phyloP scores from a whole-genome alignment of 805 yeast species.

The Schizosaccharomyces cryophilus region DNA sequence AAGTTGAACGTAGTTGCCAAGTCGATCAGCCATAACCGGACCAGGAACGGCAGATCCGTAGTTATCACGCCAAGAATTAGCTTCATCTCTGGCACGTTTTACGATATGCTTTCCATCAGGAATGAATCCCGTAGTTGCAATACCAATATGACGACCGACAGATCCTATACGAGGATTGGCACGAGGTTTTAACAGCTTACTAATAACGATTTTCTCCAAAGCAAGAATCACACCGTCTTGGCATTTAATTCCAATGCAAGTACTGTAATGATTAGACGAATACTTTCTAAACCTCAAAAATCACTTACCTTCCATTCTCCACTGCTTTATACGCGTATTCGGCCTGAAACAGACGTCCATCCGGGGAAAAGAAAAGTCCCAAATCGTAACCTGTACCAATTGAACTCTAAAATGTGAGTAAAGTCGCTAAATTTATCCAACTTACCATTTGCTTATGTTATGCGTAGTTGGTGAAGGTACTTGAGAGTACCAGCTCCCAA shows the following conservation, averaged over 20 bases:
- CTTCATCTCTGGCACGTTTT: conserved; percentile 77
- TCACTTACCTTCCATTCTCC: conserved; percentile 48
- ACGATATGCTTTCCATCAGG: conserved; percentile 95
- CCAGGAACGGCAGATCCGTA: conserved; percentile 59
- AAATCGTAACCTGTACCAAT: conserved; percentile 98
- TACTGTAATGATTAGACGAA: conserved; percentile 18
- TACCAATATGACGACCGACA: conserved; percentile 80
- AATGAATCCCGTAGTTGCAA: conserved; percentile 77
- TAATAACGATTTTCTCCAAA: conserved; percentile 72
- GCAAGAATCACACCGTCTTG: conserved; percentile 91
- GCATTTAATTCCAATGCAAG: conserved; percentile 78
- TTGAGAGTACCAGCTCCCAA: background rate
- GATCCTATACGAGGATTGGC: conserved; percentile 80
- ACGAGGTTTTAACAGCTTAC: conserved; percentile 71
- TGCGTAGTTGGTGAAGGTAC: background rate
- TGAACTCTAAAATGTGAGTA: conserved; percentile 25
- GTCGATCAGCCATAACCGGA: conserved; percentile 59
- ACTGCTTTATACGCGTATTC: conserved; percentile 96
- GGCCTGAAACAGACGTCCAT: conserved; percentile 88
- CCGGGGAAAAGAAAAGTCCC: conserved; percentile 37
- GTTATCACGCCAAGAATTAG: conserved; percentile 46
- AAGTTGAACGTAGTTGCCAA: conserved; percentile 82
- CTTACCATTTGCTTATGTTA: conserved; percentile 1
- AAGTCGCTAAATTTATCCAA: background rate
- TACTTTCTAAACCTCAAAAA: background rate